These are phyloP conservation scores for Fragaria iinumae DNA, from an alignment of 306 rosid species.

Conservation along the genomic window DNA sequence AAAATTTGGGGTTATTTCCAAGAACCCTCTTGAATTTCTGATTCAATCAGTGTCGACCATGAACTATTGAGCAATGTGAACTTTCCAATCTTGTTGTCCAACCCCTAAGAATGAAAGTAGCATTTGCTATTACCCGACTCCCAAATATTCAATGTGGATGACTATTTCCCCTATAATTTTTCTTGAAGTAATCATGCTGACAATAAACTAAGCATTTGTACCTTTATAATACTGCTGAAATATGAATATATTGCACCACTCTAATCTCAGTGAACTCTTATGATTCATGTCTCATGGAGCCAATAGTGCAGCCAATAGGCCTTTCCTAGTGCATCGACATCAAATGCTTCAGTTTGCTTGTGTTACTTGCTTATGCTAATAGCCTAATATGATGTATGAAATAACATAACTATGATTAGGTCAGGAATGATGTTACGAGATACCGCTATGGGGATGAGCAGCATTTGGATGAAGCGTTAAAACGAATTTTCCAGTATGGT, in stretches of 20 bases:
- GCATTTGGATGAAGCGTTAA: constrained; percentile 93
- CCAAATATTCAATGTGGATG: not conserved
- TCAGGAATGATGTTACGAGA: constrained; percentile 83
- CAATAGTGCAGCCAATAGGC: not conserved
- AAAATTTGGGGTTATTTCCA: not conserved
- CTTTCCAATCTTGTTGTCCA: not conserved
- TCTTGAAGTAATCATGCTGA: not conserved
- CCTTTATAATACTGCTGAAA: not conserved
- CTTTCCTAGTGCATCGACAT: not conserved
- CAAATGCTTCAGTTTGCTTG: not conserved
- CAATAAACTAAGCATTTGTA: not conserved
- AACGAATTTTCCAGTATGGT: constrained; percentile 92
- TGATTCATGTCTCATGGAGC: not conserved
- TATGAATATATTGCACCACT: not conserved
- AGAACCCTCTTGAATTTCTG: not conserved
- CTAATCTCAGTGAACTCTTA: not conserved
- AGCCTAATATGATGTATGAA: constrained; percentile 7
- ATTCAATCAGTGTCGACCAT: not conserved
- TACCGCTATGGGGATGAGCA: constrained; percentile 97
- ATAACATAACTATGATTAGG: constrained; percentile 42
- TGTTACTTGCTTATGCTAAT: not conserved
- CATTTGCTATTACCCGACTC: not conserved
- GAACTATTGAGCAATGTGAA: not conserved
- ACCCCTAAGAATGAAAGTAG: not conserved
- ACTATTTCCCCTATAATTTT: not conserved